These are phyloP conservation scores for peach (Prunus persica) DNA, from an alignment of 306 rosid genomes.

Conservation along the genomic window DNA sequence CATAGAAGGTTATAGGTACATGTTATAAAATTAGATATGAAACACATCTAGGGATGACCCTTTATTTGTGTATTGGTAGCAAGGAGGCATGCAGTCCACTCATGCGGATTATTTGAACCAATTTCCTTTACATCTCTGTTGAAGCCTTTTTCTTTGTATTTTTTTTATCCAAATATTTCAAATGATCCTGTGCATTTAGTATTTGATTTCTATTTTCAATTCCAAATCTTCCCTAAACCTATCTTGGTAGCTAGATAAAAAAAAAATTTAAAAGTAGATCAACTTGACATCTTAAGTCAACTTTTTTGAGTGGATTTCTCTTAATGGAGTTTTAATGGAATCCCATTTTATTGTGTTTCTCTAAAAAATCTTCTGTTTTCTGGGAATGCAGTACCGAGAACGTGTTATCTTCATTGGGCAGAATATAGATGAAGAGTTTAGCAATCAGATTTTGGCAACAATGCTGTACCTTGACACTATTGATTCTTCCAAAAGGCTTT, in stretches of 20 bases:
- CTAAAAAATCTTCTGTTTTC: constrained; percentile 17
- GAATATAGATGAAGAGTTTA: constrained; percentile 79
- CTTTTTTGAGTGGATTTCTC: constrained; percentile 12
- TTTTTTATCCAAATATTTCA: not conserved
- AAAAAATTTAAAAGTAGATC: not conserved
- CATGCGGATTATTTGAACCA: not conserved
- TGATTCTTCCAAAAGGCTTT: constrained; percentile 58
- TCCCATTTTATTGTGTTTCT: constrained; percentile 13
- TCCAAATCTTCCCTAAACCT: not conserved
- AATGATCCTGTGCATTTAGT: not conserved
- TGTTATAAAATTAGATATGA: not conserved
- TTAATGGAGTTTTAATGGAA: not conserved
- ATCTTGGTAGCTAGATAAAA: not conserved
- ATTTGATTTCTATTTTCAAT: not conserved
- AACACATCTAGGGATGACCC: not conserved
- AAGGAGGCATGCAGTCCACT: not conserved
- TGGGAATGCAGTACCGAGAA: constrained; percentile 80
- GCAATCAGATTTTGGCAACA: constrained; percentile 90
- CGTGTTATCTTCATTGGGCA: constrained; percentile 83
- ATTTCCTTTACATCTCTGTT: not conserved
- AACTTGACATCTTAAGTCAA: not conserved
- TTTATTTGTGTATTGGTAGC: not conserved
- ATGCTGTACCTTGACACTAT: constrained; percentile 87
- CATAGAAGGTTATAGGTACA: not conserved
- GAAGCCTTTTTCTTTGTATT: not conserved